Evolutionary conservation across 768 basidiomycete genomes (phyloP), one percentile per base, ranked within the genome.

Genomic region (Botryobasidium botryosum): DNA sequence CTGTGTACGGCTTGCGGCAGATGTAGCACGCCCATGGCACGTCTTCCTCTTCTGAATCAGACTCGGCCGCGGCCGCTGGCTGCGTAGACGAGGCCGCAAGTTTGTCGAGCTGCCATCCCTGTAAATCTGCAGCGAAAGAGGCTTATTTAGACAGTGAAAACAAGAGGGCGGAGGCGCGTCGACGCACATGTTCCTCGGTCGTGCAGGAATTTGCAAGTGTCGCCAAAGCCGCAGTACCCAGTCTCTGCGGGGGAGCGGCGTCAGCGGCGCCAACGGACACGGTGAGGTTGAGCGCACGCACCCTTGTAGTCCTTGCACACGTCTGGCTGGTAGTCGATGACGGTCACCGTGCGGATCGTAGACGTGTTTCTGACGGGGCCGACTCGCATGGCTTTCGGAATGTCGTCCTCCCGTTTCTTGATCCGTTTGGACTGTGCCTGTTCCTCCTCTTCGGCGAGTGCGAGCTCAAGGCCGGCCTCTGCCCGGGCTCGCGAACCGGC

Each of bases 281-380:
- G 24, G 23, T 13, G 37, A 24, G 13, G 12, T 13, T 12, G 23
- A 13, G 8, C 8, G 8, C 3, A 69, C 78, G 46, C 50, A 86
- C 88, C 88, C 76, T 94, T 96, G 63, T 99, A 99, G 62, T 97
- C 92, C 62, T 99, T 99, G 64, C 92, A 99, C 15, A 99, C 92
- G 56, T 97, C 92, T 2, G 92, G 92, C 61, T 99, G 92, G 62
- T 96, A 99, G 67, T 99, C 92, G 37, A 85, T 72, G 47, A 96
- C 79, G 3, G 92, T 97, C 37, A 92, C 91, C 2, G 86, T 91
- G 45, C 88, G 73, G 53, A 99, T 87, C 48, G 83, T 96, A 64
- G 64, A 67, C 35, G 45, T 75, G 57, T 62, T 77, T 59, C 78
- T 68, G 60, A 81, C 86, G 52, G 74, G 92, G 39, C 74, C 90